A percentile compares a stretch with the other conserved stretches of the same genome.
Evolutionary conservation across 805 yeast genomes (phyloP).

Genomic region (Candida easanensis): DNA sequence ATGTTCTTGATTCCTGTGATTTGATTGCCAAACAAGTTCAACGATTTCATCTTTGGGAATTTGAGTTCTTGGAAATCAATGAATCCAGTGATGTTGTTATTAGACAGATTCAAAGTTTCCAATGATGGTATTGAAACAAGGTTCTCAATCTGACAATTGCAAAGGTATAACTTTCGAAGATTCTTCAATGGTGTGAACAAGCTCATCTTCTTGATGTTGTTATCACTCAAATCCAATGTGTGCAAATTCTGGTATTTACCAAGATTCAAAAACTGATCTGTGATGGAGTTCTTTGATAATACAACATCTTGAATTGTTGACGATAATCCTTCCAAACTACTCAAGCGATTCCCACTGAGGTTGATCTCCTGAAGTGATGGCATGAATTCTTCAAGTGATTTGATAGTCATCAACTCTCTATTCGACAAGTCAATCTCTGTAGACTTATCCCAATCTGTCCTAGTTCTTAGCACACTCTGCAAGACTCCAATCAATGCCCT

Average conservation of each 20-base stretch:
- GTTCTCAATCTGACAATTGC: constrained; percentile 35
- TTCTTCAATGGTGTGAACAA: constrained; percentile 26
- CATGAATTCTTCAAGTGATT: constrained; percentile 38
- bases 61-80: constrained; percentile 10
- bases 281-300: constrained; percentile 19
- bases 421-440: constrained; percentile 33
- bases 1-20: constrained; percentile 8
- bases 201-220: constrained; percentile 34
- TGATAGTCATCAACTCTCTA: constrained; percentile 34
- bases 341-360: constrained; percentile 16
- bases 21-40: constrained; percentile 16
- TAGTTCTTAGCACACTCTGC: constrained; percentile 36
- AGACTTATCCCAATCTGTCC: constrained; percentile 40
- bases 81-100: constrained; percentile 13
- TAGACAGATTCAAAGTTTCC: constrained; percentile 13
- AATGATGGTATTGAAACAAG: constrained; percentile 14
- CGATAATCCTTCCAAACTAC: constrained; percentile 26
- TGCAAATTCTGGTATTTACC: constrained; percentile 23
- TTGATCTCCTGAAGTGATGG: constrained; percentile 31
- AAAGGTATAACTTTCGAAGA: constrained; percentile 26
- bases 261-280: constrained; percentile 22
- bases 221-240: constrained; percentile 36
- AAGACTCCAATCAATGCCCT: constrained; percentile 39
- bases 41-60: constrained; percentile 16
- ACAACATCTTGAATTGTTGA: constrained; percentile 7